Evolutionary conservation across 768 basidiomycete genomes (phyloP).

Genomic region (Phlebiopsis flavidoalba): DNA sequence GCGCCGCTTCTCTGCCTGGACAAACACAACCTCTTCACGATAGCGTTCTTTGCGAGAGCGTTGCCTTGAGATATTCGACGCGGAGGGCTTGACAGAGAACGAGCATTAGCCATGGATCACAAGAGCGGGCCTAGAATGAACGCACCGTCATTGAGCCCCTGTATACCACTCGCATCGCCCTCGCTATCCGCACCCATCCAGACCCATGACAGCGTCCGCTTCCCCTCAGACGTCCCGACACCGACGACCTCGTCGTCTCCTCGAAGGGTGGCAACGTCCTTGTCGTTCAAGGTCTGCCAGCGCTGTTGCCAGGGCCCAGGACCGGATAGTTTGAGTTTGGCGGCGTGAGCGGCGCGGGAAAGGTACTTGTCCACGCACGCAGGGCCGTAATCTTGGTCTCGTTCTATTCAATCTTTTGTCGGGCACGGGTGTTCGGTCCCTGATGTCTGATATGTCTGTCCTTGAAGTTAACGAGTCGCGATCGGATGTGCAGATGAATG

Average conservation of each 20-base stretch:
- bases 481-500: slow-evolving; percentile 13
- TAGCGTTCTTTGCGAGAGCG: not conserved
- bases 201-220: slow-evolving; percentile 13
- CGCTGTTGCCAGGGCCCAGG: not conserved
- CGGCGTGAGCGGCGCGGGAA: not conserved
- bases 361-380: slow-evolving; percentile 2
- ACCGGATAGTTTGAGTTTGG: not conserved
- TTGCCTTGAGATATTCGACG: not conserved
- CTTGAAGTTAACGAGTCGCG: slow-evolving; percentile 12
- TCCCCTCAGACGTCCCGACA: slow-evolving; percentile 2
- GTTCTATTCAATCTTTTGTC: not conserved
- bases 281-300: not conserved
- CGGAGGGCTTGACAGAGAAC: not conserved
- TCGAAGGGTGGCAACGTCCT: slow-evolving; percentile 5
- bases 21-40: too few species aligned
- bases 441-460: slow-evolving; percentile 11
- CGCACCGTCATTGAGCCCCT: not conserved
- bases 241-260: not conserved
- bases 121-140: not conserved
- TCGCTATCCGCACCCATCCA: slow-evolving; percentile 1
- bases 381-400: not conserved
- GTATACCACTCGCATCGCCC: not conserved
- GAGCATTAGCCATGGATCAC: not conserved
- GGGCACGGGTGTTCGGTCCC: slow-evolving; percentile 6
- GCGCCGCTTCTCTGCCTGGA: too few species aligned